A percentile compares a stretch with the other conserved stretches of the same genome.
Evolutionary conservation across 2,329 filamentous ascomycete species (phyloP).

Genomic region (Annulohypoxylon truncatum): DNA sequence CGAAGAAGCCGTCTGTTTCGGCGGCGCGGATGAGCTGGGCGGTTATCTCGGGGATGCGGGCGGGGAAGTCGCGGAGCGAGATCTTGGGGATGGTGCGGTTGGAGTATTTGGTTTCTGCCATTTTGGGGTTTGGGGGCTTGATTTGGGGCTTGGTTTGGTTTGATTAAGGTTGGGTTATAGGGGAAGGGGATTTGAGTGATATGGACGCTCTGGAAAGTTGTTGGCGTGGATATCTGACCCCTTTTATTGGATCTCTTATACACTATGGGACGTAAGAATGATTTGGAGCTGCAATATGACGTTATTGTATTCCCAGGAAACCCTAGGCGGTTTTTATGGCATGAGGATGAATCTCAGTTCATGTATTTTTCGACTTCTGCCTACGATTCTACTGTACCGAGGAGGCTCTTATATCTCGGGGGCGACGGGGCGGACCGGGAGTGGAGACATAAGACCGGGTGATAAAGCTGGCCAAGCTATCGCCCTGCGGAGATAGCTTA

Average conservation of each 20-base stretch:
- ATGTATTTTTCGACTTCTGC: neutral
- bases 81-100: slow-evolving; percentile 61
- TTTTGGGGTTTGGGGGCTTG: slow-evolving; percentile 22
- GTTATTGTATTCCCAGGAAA: neutral
- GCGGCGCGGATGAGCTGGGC: slow-evolving; percentile 63
- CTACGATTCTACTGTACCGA: neutral
- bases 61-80: slow-evolving; percentile 64
- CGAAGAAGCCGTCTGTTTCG: slow-evolving; percentile 71
- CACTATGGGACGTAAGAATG: neutral
- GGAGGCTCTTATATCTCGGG: slow-evolving; percentile 6
- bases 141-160: too few species aligned
- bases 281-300: neutral
- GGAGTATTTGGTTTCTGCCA: slow-evolving; percentile 54
- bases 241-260: neutral
- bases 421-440: slow-evolving; percentile 32
- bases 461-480: slow-evolving; percentile 20
- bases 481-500: slow-evolving; percentile 30
- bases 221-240: neutral
- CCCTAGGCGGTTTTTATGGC: neutral
- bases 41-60: slow-evolving; percentile 65
- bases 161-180: too few species aligned
- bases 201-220: neutral
- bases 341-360: neutral
- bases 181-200: too few species aligned
- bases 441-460: slow-evolving; percentile 29